Base-by-base conservation (phyloP, 495 filamentous ascomycete species). In the Xanthoparmelia taractica region DNA sequence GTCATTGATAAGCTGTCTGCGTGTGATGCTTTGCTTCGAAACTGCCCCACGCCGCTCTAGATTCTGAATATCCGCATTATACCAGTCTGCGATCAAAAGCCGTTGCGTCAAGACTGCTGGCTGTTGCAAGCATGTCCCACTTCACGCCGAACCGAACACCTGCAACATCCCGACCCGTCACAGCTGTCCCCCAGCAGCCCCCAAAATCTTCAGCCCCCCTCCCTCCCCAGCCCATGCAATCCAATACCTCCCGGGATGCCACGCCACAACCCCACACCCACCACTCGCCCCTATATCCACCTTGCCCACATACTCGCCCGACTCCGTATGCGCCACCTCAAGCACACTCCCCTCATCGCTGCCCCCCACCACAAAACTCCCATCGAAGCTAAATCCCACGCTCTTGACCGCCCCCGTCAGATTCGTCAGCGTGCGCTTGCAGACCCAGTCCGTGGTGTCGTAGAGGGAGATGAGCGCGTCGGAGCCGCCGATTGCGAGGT, bases 371-470 rank as follows among this genome's bases (percentile, higher is more conserved):
- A 97, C 76, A 73, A 89, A 97, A 57, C 88, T 86, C 3, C 94
- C 92, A 69, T 96, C 95, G 69, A 91, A 97, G 56, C 85, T 89
- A 76, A 96, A 98, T 67, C 89, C 90, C 41, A 98, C 82, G 69
- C 85, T 91, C 66, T 85, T 86, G 31, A 97, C 87, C 8, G 88
- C 85, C 0, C 90, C 91, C n/a, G 81, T 79, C 73, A 90, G 87
- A 60, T 83, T 83, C 25, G 86, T 85, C 27, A 96, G 76, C 6
- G 90, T 96, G 60, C 90, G 84, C 56, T 86, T 80, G 70, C 91
- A 96, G 59, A 94, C 86, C 92, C 91, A 97, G 69, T 95, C 89
- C 38, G 82, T 83, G 0, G 95, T 96, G 72, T 97, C 92, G 88
- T 92, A 98, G 20, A 97, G 82, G 8, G 88, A 80, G 57, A 97